Base-by-base conservation (phyloP, 2,329 filamentous ascomycete genomes). In the Lecanicillium sp. region DNA sequence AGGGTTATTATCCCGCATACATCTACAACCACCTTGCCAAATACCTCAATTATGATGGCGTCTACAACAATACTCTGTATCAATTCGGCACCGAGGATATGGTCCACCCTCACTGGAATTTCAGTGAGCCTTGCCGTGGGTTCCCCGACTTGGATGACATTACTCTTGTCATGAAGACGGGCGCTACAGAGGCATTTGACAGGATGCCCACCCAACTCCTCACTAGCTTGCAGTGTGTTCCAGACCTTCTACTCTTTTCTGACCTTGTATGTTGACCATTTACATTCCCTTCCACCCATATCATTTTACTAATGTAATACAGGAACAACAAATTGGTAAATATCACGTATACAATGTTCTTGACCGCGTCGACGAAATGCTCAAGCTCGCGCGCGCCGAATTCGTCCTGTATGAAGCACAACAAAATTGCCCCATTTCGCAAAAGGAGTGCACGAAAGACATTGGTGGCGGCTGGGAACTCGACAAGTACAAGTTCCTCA, bases 401-500 rank as follows among this genome's bases (percentile, higher is more conserved):
- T 73, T 73, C 45, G 53, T 62, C 29, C 57, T 70, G 7, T 70
- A 71, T 47, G 55, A 62, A 17, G 53, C 58, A 11, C 67, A 70
- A 46, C 56, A 63, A 36, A 55, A 64, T 38, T 73, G 70, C 37
- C 63, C 66, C 29, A 58, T 65, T 20, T 61, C 64, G 3, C 65
- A 68, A 28, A 65, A 66, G 48, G 62, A 69, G 31, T 67, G 70
- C 43, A 58, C 51, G 1, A 40, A 41, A 8, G 49, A 48, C 6
- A 51, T 56, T 46, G 44, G 48, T 39, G 61, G 54, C 30, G 63
- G 61, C 9, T 78, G 73, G 72, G 63, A 63, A 36, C 56, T 79
- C 45, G 75, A 79, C 54, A 77, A 76, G 58, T 78, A 75, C 59
- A 79, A 78, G 55, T 75, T 75, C 50, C 55, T 78, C 34, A 71